Conservation (phyloP, 2,329 filamentous ascomycete species). For the Pseudocercospora fijiensis region DNA sequence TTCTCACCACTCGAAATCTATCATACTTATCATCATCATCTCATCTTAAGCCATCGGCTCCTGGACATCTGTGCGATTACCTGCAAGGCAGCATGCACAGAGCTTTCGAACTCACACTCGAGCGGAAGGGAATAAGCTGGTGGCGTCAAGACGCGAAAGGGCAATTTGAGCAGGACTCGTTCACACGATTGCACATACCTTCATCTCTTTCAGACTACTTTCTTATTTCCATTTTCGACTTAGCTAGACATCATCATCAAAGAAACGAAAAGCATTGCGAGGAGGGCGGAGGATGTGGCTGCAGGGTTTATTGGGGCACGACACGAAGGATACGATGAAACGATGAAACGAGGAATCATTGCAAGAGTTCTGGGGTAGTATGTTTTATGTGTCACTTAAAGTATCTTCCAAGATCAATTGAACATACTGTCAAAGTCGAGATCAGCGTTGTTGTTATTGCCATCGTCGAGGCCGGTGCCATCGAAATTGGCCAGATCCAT, state of each 20-base stretch:
- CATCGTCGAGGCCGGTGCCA: conserved; percentile 24
- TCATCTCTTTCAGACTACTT: background rate
- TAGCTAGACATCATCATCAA: background rate
- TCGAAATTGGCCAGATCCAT: conserved; percentile 40
- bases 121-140: background rate
- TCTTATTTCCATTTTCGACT: background rate
- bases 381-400: background rate
- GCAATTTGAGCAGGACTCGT: background rate
- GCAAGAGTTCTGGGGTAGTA: background rate
- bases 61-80: conserved; percentile 1
- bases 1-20: background rate
- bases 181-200: background rate
- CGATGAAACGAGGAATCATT: no score
- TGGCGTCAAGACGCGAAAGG: background rate
- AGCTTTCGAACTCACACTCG: conserved; percentile 1
- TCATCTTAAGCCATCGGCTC: background rate
- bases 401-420: background rate
- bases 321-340: background rate
- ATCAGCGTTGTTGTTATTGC: conserved; percentile 10
- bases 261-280: background rate
- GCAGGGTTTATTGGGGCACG: background rate
- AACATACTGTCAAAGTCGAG: conserved; percentile 29
- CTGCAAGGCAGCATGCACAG: background rate
- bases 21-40: background rate
- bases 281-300: background rate